Conservation (phyloP, 805 yeast genomes). For the Millerago galiae region DNA sequence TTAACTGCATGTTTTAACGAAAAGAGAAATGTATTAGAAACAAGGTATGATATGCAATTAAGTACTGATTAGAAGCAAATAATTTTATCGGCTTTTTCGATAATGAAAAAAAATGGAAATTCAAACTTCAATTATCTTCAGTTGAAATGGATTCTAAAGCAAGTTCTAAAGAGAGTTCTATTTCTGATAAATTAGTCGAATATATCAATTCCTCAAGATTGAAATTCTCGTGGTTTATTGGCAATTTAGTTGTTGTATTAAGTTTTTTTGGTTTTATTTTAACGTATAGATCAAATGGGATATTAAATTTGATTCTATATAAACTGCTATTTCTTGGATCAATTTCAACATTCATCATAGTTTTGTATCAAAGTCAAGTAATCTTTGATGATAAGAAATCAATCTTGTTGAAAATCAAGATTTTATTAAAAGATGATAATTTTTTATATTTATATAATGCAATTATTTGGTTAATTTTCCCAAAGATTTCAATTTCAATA, state of each 20-base stretch:
- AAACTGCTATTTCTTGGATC: slow-evolving; percentile 56
- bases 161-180: neutral
- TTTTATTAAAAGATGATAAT: slow-evolving; percentile 54
- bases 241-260: slow-evolving; percentile 44
- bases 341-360: slow-evolving; percentile 68
- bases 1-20: no score
- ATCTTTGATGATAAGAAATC: neutral
- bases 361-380: slow-evolving; percentile 49
- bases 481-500: slow-evolving; percentile 58
- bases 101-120: no score
- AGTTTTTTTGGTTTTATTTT: slow-evolving; percentile 34
- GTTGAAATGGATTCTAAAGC: neutral
- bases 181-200: neutral
- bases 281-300: slow-evolving; percentile 26
- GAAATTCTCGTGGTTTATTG: slow-evolving; percentile 75
- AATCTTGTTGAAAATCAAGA: slow-evolving; percentile 11
- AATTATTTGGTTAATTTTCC: slow-evolving; percentile 45
- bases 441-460: slow-evolving; percentile 63
- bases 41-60: no score
- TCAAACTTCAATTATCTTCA: neutral
- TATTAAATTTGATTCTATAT: slow-evolving; percentile 45
- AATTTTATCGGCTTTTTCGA: no score
- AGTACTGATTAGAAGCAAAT: no score
- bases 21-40: no score
- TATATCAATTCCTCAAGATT: slow-evolving; percentile 20